phyloP scores from a whole-genome alignment of 2,329 filamentous ascomycete species.

The Alternaria dauci region DNA sequence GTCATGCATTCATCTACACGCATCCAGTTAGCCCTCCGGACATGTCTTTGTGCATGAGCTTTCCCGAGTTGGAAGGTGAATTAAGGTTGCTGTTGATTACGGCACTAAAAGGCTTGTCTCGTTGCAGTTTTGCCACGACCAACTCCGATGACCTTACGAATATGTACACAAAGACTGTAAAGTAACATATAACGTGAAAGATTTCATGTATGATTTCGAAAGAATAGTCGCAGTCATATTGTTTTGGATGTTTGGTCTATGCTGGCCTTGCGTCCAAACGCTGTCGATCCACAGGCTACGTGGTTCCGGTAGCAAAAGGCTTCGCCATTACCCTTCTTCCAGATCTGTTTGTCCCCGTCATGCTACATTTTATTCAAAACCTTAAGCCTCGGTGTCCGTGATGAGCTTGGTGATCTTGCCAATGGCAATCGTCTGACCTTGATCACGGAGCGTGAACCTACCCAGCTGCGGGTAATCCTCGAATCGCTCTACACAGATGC shows the following conservation, averaged over 20 bases:
- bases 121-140: not conserved
- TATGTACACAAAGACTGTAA: not conserved
- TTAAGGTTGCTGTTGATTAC: slow-evolving; percentile 43
- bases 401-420: slow-evolving; percentile 97
- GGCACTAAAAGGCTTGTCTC: slow-evolving; percentile 49
- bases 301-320: not conserved
- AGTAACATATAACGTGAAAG: not conserved
- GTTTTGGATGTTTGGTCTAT: slow-evolving; percentile 12
- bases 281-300: not conserved
- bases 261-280: slow-evolving; percentile 6
- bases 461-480: slow-evolving; percentile 86
- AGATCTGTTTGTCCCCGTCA: not conserved
- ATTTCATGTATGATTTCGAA: not conserved
- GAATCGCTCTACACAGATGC: slow-evolving; percentile 91
- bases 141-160: not conserved
- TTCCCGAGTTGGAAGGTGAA: slow-evolving; percentile 30
- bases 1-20: not conserved
- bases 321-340: not conserved
- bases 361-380: not conserved
- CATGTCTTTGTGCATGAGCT: not conserved
- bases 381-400: slow-evolving; percentile 39
- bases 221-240: slow-evolving; percentile 12
- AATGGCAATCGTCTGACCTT: slow-evolving; percentile 99
- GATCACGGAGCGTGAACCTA: slow-evolving; percentile 43
- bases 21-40: not conserved